These are phyloP conservation scores for Epichloe sylvatica DNA, from an alignment of 2,329 filamentous ascomycete species.

Conservation along the genomic window DNA sequence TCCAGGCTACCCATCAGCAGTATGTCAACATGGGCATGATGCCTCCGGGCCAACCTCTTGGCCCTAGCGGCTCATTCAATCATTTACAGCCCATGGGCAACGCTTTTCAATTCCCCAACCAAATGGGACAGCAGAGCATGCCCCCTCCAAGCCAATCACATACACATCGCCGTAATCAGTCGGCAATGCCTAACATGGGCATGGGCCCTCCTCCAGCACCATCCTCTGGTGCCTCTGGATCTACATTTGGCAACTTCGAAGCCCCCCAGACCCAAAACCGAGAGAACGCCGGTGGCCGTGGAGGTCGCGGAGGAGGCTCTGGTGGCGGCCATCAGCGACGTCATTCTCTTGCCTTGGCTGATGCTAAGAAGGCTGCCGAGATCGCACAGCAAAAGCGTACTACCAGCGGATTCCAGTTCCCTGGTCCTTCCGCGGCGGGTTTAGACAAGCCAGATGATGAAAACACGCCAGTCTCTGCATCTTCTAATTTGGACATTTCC, in stretches of 20 bases:
- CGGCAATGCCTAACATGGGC: constrained; percentile 81
- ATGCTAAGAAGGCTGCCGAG: constrained; percentile 96
- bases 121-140: constrained; percentile 63
- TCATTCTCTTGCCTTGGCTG: constrained; percentile 85
- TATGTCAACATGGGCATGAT: constrained; percentile 97
- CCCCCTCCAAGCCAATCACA: constrained; percentile 63
- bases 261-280: constrained; percentile 29
- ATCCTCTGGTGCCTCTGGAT: constrained; percentile 75
- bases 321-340: constrained; percentile 77
- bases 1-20: constrained; percentile 90
- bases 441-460: constrained; percentile 46
- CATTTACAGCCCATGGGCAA: constrained; percentile 70
- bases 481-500: constrained; percentile 19
- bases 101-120: constrained; percentile 79
- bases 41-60: constrained; percentile 63
- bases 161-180: constrained; percentile 95
- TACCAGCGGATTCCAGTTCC: constrained; percentile 88
- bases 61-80: constrained; percentile 57
- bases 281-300: constrained; percentile 38
- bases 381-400: constrained; percentile 93
- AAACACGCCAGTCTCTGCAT: constrained; percentile 18
- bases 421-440: constrained; percentile 54
- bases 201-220: constrained; percentile 83
- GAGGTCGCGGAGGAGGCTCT: constrained; percentile 49
- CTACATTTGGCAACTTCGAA: constrained; percentile 66